Evolutionary conservation across 106 monocot genomes (phyloP), one percentile per base, ranked within the genome.

Genomic region (Dendrobium huoshanense): DNA sequence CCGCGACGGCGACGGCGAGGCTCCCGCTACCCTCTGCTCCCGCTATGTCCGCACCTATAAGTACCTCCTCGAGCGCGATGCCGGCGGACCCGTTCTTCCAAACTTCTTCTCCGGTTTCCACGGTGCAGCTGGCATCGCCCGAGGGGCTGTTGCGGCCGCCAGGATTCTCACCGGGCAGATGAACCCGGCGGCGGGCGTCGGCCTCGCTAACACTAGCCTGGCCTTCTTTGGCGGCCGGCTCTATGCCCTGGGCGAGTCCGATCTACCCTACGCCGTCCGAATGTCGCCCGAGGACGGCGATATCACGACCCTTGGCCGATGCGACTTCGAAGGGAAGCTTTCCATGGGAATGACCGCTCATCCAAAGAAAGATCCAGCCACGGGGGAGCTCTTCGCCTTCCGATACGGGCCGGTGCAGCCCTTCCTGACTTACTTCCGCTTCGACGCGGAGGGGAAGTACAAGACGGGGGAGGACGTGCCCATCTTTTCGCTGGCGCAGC

Each of bases 371-470:
- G 93, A 93, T 45, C 83, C 86, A 0, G 75, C 24, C 58, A 90
- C 90, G 0, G 90, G 88, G 20, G 93, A 93, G 77, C 8, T 86
- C 55, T 93, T 93, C 75, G 90, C 90, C 73, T 90, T 93, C 85
- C 82, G 88, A 0, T 88, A 88, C 72, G 84, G 93, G 19, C 87
- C 88, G 55, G 75, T 91, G 9, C 88, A 87, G 25, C 90, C 93
- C 33, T 90, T 84, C 80, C 58, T 91, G 77, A 93, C 81, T 41
- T 93, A 88, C 83, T 94, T 94, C 81, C 75, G 86, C 47, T 89
- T 94, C 80, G 89, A 91, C 40, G 41, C 64, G 2, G 80, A 11
- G 16, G 94, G 94, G 17, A 83, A 73, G 10, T 51, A 51, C 74
- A 94, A 91, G 78, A 29, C 55, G 17, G 84, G 85, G 19, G 79